Conservation (phyloP, 805 yeast genomes). For the Candida coleopterorum region DNA sequence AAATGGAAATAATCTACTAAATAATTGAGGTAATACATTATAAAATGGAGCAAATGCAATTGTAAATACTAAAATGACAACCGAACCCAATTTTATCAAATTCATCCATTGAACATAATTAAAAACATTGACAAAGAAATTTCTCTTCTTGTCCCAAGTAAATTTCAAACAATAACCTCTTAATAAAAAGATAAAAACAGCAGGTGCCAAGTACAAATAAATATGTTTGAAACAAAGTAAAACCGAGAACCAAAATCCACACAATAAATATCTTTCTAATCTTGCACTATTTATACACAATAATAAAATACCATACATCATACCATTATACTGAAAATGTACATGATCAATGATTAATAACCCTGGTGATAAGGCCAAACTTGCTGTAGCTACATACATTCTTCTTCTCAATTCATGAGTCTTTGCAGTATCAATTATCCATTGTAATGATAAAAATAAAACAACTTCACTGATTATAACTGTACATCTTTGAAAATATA, state of each 20-base stretch:
- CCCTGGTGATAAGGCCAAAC: constrained; percentile 86
- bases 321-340: constrained; percentile 95
- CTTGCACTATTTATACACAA: constrained; percentile 71
- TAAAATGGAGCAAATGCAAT: constrained; percentile 79
- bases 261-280: constrained; percentile 47
- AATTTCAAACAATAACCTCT: constrained; percentile 65
- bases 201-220: constrained; percentile 89
- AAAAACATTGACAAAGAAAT: constrained; percentile 22
- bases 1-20: constrained; percentile 81
- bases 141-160: constrained; percentile 19
- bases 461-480: constrained; percentile 76
- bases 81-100: constrained; percentile 55
- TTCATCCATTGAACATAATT: constrained; percentile 50
- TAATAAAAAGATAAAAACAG: constrained; percentile 75
- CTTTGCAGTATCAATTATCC: constrained; percentile 51
- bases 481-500: constrained; percentile 74
- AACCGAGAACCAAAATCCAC: constrained; percentile 68
- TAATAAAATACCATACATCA: constrained; percentile 80
- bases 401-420: constrained; percentile 38
- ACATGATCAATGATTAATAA: constrained; percentile 88
- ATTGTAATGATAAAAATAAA: constrained; percentile 65
- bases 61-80: constrained; percentile 57
- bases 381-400: constrained; percentile 72
- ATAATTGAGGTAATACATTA: constrained; percentile 57
- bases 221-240: constrained; percentile 93